Evolutionary conservation across 2,329 filamentous ascomycete species (phyloP).

Genomic region (Fusarium euwallaceae): DNA sequence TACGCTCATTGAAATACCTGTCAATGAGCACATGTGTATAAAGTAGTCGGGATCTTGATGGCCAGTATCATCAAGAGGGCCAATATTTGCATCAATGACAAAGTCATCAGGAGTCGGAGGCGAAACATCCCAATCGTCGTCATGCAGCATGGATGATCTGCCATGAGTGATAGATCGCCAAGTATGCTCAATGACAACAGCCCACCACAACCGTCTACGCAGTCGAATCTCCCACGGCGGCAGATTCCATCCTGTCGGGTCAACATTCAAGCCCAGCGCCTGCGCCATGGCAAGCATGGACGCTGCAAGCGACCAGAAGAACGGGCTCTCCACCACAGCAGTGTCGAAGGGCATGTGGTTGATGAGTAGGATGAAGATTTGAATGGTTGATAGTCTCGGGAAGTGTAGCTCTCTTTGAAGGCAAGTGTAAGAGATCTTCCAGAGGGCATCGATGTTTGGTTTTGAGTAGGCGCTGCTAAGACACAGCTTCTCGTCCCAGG

Average conservation of each 20-base stretch:
- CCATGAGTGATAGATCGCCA: constrained; percentile 39
- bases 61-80: neutral
- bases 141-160: constrained; percentile 25
- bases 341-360: neutral
- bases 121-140: constrained; percentile 36
- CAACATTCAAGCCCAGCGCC: constrained; percentile 20
- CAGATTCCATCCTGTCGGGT: constrained; percentile 31
- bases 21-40: neutral
- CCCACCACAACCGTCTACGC: constrained; percentile 36
- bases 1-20: neutral
- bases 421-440: constrained; percentile 36
- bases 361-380: constrained; percentile 18
- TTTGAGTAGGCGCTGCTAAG: constrained; percentile 37
- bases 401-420: constrained; percentile 39
- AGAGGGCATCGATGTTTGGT: constrained; percentile 27
- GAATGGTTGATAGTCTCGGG: constrained; percentile 27
- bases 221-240: constrained; percentile 28
- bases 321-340: neutral
- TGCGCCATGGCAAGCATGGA: neutral
- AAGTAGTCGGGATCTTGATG: neutral
- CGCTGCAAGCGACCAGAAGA: neutral
- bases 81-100: neutral
- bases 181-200: constrained; percentile 32
- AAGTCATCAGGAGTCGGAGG: constrained; percentile 1
- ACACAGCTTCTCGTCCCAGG: constrained; percentile 4